Conservation (phyloP, 805 yeast species). For the Kodamaea leandrae region DNA sequence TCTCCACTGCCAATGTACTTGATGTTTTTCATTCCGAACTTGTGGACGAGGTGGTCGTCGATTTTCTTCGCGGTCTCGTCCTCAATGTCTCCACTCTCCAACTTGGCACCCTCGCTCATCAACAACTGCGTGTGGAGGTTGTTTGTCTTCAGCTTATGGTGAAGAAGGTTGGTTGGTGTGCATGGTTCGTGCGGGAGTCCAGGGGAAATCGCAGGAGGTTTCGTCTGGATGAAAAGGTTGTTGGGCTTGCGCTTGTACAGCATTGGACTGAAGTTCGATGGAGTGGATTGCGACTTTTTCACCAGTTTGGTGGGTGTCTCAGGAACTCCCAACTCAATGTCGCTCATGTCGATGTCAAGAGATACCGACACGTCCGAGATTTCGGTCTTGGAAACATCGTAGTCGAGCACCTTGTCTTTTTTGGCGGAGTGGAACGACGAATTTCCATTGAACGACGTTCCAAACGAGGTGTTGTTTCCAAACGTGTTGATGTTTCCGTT, state of each 20-base stretch:
- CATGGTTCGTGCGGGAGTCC: constrained; percentile 17
- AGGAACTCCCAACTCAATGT: constrained; percentile 23
- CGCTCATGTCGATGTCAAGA: constrained; percentile 18
- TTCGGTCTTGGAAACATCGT: not conserved
- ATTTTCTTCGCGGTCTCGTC: constrained; percentile 12
- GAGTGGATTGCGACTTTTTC: constrained; percentile 27
- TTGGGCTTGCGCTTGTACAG: constrained; percentile 13
- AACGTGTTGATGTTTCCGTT: no score
- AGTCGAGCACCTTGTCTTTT: no score
- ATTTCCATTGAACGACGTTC: no score
- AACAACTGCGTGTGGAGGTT: constrained; percentile 11
- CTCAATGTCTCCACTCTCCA: not conserved
- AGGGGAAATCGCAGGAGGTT: constrained; percentile 4
- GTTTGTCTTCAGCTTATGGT: constrained; percentile 10
- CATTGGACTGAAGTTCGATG: constrained; percentile 27
- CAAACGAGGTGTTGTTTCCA: no score
- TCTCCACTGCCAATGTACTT: constrained; percentile 79
- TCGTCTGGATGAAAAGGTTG: constrained; percentile 9
- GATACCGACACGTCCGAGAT: constrained; percentile 1
- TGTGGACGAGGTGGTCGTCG: constrained; percentile 46
- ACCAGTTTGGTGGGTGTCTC: constrained; percentile 41
- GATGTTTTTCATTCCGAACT: constrained; percentile 58
- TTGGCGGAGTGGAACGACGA: no score
- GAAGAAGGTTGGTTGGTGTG: constrained; percentile 16
- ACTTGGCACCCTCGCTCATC: constrained; percentile 9